phyloP scores from a whole-genome alignment of 2,329 filamentous ascomycete genomes.

The Xylaria sp. region DNA sequence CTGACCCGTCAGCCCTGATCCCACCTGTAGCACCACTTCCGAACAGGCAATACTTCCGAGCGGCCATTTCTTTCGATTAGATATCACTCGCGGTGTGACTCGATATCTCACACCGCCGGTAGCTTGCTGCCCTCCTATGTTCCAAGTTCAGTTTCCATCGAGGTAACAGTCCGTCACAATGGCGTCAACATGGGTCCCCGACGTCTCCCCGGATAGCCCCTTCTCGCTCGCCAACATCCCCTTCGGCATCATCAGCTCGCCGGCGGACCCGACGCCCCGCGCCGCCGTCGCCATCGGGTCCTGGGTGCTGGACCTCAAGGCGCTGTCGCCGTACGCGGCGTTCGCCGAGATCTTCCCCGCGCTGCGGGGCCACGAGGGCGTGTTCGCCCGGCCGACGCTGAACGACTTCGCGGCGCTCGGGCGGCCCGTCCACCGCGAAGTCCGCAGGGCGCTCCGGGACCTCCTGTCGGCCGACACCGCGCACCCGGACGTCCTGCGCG shows the following conservation, averaged over 20 bases:
- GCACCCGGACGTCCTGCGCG: slow-evolving; percentile 62
- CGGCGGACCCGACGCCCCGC: slow-evolving; percentile 57
- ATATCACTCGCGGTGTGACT: too few species aligned
- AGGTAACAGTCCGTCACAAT: slow-evolving; percentile 12
- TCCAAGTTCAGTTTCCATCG: background rate
- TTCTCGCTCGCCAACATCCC: slow-evolving; percentile 83
- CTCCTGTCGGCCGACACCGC: slow-evolving; percentile 64
- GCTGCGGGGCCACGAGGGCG: slow-evolving; percentile 58
- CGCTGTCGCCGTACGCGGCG: slow-evolving; percentile 29
- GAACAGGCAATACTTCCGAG: background rate
- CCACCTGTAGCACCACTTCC: background rate
- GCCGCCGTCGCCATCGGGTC: slow-evolving; percentile 74
- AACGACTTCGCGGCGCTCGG: slow-evolving; percentile 77
- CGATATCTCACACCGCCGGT: background rate
- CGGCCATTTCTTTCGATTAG: too few species aligned
- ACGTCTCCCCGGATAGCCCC: slow-evolving; percentile 41
- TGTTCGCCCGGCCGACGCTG: slow-evolving; percentile 67
- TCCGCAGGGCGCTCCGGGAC: slow-evolving; percentile 69
- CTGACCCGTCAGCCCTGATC: too few species aligned
- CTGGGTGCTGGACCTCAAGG: slow-evolving; percentile 69
- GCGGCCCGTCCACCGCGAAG: slow-evolving; percentile 66
- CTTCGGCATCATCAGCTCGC: slow-evolving; percentile 77
- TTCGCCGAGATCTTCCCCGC: slow-evolving; percentile 30
- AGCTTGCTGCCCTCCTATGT: background rate
- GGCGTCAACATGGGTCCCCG: slow-evolving; percentile 37